Conservation (phyloP, 306 rosid species). For the Dryas drummondii region DNA sequence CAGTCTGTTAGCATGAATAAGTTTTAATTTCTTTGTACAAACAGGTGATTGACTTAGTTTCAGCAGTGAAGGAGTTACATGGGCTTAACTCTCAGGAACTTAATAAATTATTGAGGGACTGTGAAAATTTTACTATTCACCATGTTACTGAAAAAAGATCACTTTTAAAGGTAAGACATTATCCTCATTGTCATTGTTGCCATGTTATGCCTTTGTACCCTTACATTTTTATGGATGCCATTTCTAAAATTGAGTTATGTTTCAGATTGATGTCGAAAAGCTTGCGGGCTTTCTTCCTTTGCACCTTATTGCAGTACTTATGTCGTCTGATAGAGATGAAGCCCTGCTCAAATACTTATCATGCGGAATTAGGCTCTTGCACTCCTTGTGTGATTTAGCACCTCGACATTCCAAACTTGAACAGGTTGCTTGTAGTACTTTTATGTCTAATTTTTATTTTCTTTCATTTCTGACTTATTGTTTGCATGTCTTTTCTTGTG, state of each 20-base stretch:
- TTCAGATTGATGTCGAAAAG: conserved; percentile 86
- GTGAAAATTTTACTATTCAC: conserved; percentile 67
- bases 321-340: conserved; percentile 61
- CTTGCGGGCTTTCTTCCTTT: conserved; percentile 75
- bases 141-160: conserved; percentile 50
- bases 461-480: conserved; percentile 18
- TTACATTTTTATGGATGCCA: conserved; percentile 17
- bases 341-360: conserved; percentile 56
- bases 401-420: conserved; percentile 76
- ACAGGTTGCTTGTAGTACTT: conserved; percentile 56
- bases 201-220: conserved; percentile 21
- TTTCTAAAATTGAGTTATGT: conserved; percentile 27
- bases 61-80: conserved; percentile 70
- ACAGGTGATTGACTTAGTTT: conserved; percentile 64
- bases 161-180: conserved; percentile 50
- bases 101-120: conserved; percentile 63
- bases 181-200: conserved; percentile 6
- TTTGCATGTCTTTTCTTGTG: conserved; percentile 19
- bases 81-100: conserved; percentile 64
- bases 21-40: conserved; percentile 31
- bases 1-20: conserved; percentile 17
- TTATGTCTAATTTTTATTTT: conserved; percentile 15
- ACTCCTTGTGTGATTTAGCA: conserved; percentile 88
- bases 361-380: conserved; percentile 78
- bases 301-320: conserved; percentile 68